Evolutionary conservation across 768 basidiomycete genomes (phyloP).

Genomic region (Strobilomyces confusus): DNA sequence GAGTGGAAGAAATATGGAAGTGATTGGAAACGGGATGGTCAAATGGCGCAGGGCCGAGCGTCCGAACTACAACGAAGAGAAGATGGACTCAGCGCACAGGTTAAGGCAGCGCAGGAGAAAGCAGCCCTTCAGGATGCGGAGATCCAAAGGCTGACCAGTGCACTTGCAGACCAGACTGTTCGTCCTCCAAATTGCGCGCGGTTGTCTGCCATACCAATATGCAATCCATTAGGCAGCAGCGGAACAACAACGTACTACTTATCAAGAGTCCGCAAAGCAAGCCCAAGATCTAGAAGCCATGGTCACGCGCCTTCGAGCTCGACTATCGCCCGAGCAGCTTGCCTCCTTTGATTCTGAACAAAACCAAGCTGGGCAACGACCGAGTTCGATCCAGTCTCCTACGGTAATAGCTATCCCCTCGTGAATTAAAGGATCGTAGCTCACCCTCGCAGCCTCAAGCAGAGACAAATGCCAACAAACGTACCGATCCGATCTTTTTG

Average conservation of each 20-base stretch:
- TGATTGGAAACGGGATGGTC: constrained; percentile 24
- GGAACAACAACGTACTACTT: constrained; percentile 11
- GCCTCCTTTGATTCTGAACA: constrained; percentile 7
- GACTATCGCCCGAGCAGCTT: constrained; percentile 18
- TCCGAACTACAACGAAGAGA: constrained; percentile 12
- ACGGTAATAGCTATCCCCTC: constrained; percentile 7
- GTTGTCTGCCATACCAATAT: neutral
- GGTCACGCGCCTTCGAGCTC: constrained; percentile 16
- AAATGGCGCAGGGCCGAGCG: constrained; percentile 8
- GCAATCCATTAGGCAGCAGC: constrained; percentile 8
- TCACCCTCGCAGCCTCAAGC: constrained; percentile 10
- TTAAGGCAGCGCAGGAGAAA: constrained; percentile 12
- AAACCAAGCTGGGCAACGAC: neutral
- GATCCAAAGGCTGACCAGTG: constrained; percentile 6
- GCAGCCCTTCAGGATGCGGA: constrained; percentile 11
- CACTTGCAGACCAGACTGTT: constrained; percentile 23
- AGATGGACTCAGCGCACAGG: constrained; percentile 5
- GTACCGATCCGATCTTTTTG: constrained; percentile 20
- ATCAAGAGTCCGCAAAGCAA: constrained; percentile 13
- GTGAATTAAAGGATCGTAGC: neutral
- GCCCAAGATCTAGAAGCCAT: constrained; percentile 16
- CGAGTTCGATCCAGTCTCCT: neutral
- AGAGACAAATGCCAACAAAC: constrained; percentile 8
- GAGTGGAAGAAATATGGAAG: constrained; percentile 25
- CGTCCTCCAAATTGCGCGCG: constrained; percentile 5